These are phyloP conservation scores for Daedaleopsis sinensis DNA, from an alignment of 768 basidiomycete species.

Conservation along the genomic window DNA sequence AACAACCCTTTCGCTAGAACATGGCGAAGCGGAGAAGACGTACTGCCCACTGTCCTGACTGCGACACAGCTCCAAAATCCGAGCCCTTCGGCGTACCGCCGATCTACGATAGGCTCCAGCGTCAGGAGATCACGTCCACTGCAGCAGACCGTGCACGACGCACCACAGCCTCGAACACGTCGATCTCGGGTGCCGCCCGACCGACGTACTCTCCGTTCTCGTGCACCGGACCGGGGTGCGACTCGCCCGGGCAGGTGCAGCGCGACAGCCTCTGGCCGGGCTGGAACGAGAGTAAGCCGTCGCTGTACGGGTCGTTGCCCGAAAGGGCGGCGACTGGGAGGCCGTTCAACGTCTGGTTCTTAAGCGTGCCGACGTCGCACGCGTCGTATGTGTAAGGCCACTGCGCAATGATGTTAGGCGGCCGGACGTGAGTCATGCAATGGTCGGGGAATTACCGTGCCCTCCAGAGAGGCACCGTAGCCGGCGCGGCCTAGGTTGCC, in stretches of 20 bases:
- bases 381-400: constrained; percentile 84
- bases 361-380: constrained; percentile 63
- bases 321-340: constrained; percentile 61
- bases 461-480: constrained; percentile 84
- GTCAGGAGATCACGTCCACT: constrained; percentile 36
- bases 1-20: not conserved
- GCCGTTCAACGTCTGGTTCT: constrained; percentile 77
- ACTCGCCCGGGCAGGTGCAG: constrained; percentile 82
- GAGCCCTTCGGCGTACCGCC: constrained; percentile 64
- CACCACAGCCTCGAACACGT: constrained; percentile 85
- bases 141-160: constrained; percentile 39
- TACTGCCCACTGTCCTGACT: constrained; percentile 84
- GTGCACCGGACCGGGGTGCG: constrained; percentile 81
- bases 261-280: constrained; percentile 83
- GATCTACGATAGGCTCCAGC: constrained; percentile 33
- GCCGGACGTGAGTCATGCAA: not conserved
- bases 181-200: constrained; percentile 86
- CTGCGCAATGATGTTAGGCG: constrained; percentile 33
- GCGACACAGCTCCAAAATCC: constrained; percentile 68
- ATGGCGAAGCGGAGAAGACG: constrained; percentile 29
- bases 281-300: constrained; percentile 63
- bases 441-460: constrained; percentile 53
- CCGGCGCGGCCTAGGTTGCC: constrained; percentile 84
- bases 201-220: constrained; percentile 78
- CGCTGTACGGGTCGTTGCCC: constrained; percentile 53